Conservation (phyloP, 2,329 filamentous ascomycete genomes). For the Aspergillus arachidicola region DNA sequence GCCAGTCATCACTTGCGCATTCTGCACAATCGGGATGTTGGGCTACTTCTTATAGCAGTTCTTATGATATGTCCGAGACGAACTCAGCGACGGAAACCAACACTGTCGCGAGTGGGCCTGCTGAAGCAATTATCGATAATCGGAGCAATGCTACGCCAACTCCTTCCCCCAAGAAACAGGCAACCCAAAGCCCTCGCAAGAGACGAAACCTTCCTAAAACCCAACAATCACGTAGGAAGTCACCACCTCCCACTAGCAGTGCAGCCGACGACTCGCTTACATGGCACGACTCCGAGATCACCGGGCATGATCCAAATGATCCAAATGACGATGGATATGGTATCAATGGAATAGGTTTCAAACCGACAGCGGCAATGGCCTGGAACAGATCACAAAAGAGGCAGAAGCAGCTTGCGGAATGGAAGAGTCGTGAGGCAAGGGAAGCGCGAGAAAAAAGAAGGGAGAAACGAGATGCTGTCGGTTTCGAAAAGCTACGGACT, state of each 20-base stretch:
- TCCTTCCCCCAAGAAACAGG: conserved; percentile 23
- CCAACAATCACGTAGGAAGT: conserved; percentile 31
- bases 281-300: conserved; percentile 66
- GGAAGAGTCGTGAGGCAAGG: conserved; percentile 60
- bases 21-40: conserved; percentile 19
- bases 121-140: conserved; percentile 14
- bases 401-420: conserved; percentile 61
- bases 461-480: conserved; percentile 49
- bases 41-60: conserved; percentile 9
- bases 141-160: conserved; percentile 14
- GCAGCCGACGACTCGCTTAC: conserved; percentile 38
- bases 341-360: conserved; percentile 66
- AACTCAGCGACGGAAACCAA: conserved; percentile 13
- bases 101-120: conserved; percentile 10
- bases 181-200: conserved; percentile 27
- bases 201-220: conserved; percentile 26
- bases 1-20: conserved; percentile 12
- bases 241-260: conserved; percentile 35
- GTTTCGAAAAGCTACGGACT: conserved; percentile 28
- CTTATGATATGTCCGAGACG: conserved; percentile 24
- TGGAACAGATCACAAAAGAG: conserved; percentile 59
- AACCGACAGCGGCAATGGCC: conserved; percentile 61
- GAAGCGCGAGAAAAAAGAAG: conserved; percentile 61
- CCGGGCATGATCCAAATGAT: conserved; percentile 59
- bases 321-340: conserved; percentile 65